Base-by-base conservation (phyloP, 768 basidiomycete genomes). In the Rhizopogon salebrosus region DNA sequence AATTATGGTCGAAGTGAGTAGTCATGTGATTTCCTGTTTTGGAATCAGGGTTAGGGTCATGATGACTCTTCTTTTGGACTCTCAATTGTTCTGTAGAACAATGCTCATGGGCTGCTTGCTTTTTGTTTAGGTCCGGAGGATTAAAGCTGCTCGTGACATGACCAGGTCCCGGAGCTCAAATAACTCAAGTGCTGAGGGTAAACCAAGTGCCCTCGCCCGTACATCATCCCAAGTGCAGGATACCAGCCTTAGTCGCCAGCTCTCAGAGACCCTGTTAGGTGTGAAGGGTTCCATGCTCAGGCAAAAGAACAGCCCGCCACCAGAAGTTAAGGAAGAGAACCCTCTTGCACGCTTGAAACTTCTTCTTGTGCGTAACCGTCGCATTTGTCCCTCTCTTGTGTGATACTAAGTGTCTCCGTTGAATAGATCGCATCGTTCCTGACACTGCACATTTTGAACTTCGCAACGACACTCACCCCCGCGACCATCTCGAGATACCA, bases 1-100 rank as follows among this genome's bases (percentile, higher is more conserved):
- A n/a, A 78, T 99, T 66, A 97, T 98, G 89, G 87, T 98, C 55
- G 95, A 99, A 78, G 92, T 92, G 51, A 51, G 77, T 59, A 52
- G 56, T 56, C 40, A 1, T 41, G 55, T 60, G 53, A 53, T 61
- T 57, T 41, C 36, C 20, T 35, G 11, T 51, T 56, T 36, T 41
- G 48, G 18, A 11, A 26, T 31, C 13, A 22, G 34, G 31, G 14
- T 48, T 55, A n/a, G 56, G 57, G 57, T 61, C 52, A 31, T 35
- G 54, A 52, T 54, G 16, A 35, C n/a, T 24, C 13, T 22, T 29
- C 6, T 35, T 26, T 26, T 24, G 31, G 35, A 31, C 20, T 34
- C 29, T 34, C 11, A n/a, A 54, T 43, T 53, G n/a, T 39, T 23
- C 45, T 48, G 48, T 43, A 26, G 43, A 41, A 51, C 34, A 41